These are phyloP conservation scores for Miamiensis avidus DNA, from an alignment of 169 alveolate species.

Conservation along the genomic window DNA sequence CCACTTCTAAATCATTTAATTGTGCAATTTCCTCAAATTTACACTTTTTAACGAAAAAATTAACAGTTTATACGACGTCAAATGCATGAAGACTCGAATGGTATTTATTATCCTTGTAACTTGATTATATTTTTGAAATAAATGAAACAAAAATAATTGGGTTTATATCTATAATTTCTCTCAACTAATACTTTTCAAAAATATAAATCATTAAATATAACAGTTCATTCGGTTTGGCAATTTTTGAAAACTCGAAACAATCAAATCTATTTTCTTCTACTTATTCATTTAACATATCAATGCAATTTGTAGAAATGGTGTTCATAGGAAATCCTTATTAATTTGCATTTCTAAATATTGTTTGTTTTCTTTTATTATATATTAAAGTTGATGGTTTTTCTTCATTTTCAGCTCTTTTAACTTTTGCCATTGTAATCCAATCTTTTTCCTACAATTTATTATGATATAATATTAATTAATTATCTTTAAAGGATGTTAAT, in stretches of 20 bases:
- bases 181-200: conserved; percentile 17
- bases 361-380: background rate
- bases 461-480: background rate
- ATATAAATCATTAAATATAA: conserved; percentile 17
- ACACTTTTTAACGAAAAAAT: conserved; percentile 35
- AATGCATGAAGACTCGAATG: conserved; percentile 39
- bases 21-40: conserved; percentile 31
- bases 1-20: conserved; percentile 20
- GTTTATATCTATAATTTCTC: conserved; percentile 1
- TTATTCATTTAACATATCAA: background rate
- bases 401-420: background rate
- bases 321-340: background rate
- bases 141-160: conserved; percentile 7
- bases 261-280: conserved; percentile 18
- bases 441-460: conserved; percentile 3
- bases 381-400: background rate
- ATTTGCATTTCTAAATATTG: background rate
- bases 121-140: conserved; percentile 1
- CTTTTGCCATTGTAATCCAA: background rate
- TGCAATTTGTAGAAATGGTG: background rate
- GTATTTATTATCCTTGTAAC: conserved; percentile 30
- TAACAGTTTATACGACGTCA: conserved; percentile 38
- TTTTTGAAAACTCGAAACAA: conserved; percentile 20
- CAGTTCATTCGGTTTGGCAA: conserved; percentile 5
- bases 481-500: background rate